Percentiles rank a stretch among this genome's conserved stretches.
Evolutionary conservation across 2,329 filamentous ascomycete genomes (phyloP).

Genomic region (Pseudopithomyces maydicus): DNA sequence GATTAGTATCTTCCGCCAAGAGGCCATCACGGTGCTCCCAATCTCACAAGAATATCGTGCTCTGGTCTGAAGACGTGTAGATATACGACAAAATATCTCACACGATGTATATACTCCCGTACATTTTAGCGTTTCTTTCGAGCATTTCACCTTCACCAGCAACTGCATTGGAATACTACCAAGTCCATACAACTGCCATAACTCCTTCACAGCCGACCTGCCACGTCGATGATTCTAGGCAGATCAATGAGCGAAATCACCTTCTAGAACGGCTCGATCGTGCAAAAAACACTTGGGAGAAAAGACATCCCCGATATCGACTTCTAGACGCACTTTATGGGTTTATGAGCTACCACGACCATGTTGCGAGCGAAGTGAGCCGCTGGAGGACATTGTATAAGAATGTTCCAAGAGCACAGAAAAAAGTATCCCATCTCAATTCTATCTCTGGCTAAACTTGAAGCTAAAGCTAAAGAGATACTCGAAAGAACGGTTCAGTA

Average conservation of each 20-base stretch:
- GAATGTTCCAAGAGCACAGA: conserved; percentile 29
- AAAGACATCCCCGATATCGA: background rate
- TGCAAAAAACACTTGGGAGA: background rate
- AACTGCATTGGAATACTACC: background rate
- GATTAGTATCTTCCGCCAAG: background rate
- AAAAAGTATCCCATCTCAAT: conserved; percentile 15
- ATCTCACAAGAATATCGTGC: too few relatives aligned
- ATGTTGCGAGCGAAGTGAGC: conserved; percentile 16
- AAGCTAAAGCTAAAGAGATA: conserved; percentile 11
- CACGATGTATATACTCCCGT: too few relatives aligned
- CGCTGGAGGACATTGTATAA: conserved; percentile 29
- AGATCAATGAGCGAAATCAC: background rate
- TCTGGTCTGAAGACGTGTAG: too few relatives aligned
- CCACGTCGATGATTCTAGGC: background rate
- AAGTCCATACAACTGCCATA: background rate
- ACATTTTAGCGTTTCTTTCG: background rate
- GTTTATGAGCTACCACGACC: background rate
- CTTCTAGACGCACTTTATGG: background rate
- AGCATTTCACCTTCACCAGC: background rate
- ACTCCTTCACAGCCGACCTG: background rate
- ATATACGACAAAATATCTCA: too few relatives aligned
- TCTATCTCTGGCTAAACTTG: too few relatives aligned
- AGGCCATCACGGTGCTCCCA: background rate
- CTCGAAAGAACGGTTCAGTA: conserved; percentile 27
- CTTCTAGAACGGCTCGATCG: background rate